Evolutionary conservation across 768 basidiomycete genomes (phyloP), one percentile per base, ranked within the genome.

Genomic region (Boletus coccyginus): DNA sequence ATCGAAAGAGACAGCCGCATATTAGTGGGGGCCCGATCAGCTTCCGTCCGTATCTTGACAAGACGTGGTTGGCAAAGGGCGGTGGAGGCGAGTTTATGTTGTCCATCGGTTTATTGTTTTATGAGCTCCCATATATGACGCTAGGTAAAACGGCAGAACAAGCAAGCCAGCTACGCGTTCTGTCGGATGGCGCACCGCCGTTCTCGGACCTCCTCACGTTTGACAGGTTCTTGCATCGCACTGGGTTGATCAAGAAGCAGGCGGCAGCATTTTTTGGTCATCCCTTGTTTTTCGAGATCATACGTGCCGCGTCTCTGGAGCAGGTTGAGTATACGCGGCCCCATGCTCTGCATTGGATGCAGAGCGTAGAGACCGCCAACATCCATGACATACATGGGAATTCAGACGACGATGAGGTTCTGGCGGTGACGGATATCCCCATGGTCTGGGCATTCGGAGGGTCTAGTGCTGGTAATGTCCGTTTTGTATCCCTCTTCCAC

Each of bases 71-170:
- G 46, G 61, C 73, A 3, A 60, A 53, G 1, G 82, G 83, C 0
- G 84, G 84, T 7, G 65, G 64, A 0, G 67, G 64, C 8, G 79
- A 80, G 44, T 75, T 80, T n/a, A 67, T 71, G 41, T 52, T 79
- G n/a, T 71, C 73, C 27, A 75, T 83, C 42, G 69, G 75, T 29
- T 77, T 75, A 52, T 81, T 75, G 56, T 70, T 63, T 38, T 75
- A 73, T 58, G 70, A 66, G 19, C 71, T 82, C 16, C 77, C 81
- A 0, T 80, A 77, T 58, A 78, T 82, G 71, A 81, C 83, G 7
- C 50, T 77, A 1, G 73, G 74, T 6, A 6, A 5, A 5, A 33
- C 36, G 2, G 14, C n/a, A 2, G 49, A 27, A 19, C 38, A 9
- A 11, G 21, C 5, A n/a, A 19, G 17, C 31, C 14, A 40, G 10